Conservation (phyloP, 768 basidiomycete species). For the Lenzites betulinus region DNA sequence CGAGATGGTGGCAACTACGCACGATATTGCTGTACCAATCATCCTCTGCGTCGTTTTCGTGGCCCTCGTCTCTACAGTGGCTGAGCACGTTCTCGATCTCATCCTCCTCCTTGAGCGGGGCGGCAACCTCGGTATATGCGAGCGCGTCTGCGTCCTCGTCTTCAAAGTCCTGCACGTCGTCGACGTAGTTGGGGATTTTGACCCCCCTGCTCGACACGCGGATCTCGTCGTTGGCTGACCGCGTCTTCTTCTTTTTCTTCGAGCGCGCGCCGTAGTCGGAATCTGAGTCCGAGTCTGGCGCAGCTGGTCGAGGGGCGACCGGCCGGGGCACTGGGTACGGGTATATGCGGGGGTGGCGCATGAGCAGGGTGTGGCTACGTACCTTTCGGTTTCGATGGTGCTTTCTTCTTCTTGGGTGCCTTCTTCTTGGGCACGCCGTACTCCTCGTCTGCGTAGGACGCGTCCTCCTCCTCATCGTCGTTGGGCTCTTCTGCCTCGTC, state of each 20-base stretch:
- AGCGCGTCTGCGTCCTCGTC: conserved; percentile 65
- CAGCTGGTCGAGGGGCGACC: conserved; percentile 48
- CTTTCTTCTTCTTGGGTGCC: conserved; percentile 68
- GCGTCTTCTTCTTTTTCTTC: conserved; percentile 79
- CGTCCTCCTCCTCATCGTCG: conserved; percentile 69
- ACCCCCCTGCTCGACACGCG: conserved; percentile 76
- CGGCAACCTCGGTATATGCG: conserved; percentile 46
- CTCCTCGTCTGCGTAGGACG: conserved; percentile 77
- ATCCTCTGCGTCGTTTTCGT: conserved; percentile 75
- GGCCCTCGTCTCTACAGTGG: conserved; percentile 84
- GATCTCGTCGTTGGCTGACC: conserved; percentile 63
- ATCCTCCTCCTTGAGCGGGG: conserved; percentile 50
- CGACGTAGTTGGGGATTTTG: conserved; percentile 83
- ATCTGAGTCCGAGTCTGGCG: conserved; percentile 70
- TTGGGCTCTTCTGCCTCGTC: conserved; percentile 42
- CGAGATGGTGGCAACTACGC: conserved; percentile 16
- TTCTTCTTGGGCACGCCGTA: conserved; percentile 69
- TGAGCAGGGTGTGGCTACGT: conserved; percentile 15
- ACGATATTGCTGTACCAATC: conserved; percentile 89
- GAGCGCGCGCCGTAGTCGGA: conserved; percentile 86
- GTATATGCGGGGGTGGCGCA: conserved; percentile 15
- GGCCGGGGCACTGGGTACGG: conserved; percentile 36
- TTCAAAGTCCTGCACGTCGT: conserved; percentile 65
- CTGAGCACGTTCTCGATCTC: conserved; percentile 92
- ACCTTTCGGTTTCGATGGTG: conserved; percentile 63